A percentile compares a stretch with the other conserved stretches of the same genome.
Conservation (phyloP, 495 filamentous ascomycete genomes). For the Penicillium steckii region DNA sequence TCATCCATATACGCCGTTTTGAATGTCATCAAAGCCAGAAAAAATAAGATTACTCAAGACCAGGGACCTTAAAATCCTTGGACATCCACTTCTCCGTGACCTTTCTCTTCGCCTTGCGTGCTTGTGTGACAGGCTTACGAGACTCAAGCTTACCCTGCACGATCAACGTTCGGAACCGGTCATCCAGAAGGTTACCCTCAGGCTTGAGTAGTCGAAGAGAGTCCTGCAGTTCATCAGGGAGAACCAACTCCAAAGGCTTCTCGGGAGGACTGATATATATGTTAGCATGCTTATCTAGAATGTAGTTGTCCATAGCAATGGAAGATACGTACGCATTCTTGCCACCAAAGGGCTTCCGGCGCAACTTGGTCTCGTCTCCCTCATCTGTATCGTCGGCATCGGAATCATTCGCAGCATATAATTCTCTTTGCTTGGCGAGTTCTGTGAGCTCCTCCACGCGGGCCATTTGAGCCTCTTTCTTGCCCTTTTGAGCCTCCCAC, state of each 20-base stretch:
- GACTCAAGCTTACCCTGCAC: constrained; percentile 86
- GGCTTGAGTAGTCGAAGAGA: constrained; percentile 86
- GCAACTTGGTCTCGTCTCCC: constrained; percentile 56
- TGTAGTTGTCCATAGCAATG: constrained; percentile 20
- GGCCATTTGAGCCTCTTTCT: constrained; percentile 63
- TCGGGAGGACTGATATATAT: constrained; percentile 60
- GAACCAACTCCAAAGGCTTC: constrained; percentile 78
- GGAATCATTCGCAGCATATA: constrained; percentile 34
- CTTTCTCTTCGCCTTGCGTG: constrained; percentile 73
- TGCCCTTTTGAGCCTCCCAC: constrained; percentile 69
- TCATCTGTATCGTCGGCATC: constrained; percentile 58
- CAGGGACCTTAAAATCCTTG: constrained; percentile 80
- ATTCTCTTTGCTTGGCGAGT: constrained; percentile 59
- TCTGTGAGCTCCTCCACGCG: constrained; percentile 63
- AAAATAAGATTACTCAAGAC: constrained; percentile 24
- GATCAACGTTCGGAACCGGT: constrained; percentile 85
- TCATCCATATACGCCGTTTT: constrained; percentile 29
- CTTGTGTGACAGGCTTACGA: constrained; percentile 70
- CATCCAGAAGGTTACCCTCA: constrained; percentile 88
- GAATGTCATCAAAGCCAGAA: constrained; percentile 19
- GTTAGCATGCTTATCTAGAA: constrained; percentile 22
- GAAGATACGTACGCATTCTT: constrained; percentile 52
- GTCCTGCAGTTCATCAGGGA: constrained; percentile 92
- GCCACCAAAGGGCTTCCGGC: constrained; percentile 69
- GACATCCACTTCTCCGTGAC: constrained; percentile 94